Conservation (phyloP, 306 rosid genomes). For the Carpinus fangiana region DNA sequence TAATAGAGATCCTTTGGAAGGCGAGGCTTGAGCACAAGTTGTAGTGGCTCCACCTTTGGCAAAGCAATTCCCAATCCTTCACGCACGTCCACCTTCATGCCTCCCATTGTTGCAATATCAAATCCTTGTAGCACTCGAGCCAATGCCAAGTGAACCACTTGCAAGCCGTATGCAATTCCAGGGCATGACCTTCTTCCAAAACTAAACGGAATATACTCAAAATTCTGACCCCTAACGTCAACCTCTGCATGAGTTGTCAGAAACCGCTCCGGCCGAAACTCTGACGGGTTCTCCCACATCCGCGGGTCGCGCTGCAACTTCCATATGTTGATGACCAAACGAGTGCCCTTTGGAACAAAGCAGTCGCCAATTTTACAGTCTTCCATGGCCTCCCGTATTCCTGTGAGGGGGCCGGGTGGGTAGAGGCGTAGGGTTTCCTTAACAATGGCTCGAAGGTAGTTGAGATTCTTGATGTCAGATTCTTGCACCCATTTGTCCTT, state of each 20-base stretch:
- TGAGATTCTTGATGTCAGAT: constrained; percentile 29
- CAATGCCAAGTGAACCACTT: constrained; percentile 26
- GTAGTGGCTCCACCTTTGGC: constrained; percentile 21
- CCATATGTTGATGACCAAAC: constrained; percentile 35
- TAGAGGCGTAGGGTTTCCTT: constrained; percentile 33
- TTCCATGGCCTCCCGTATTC: constrained; percentile 39
- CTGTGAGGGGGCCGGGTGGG: constrained; percentile 40
- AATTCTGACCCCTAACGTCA: constrained; percentile 5
- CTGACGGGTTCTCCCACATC: neutral
- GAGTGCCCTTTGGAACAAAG: constrained; percentile 33
- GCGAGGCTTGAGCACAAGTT: constrained; percentile 32
- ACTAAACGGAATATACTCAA: constrained; percentile 36
- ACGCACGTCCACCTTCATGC: constrained; percentile 28
- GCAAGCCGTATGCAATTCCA: constrained; percentile 27
- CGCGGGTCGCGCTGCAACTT: constrained; percentile 33
- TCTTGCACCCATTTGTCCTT: constrained; percentile 39
- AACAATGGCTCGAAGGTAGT: constrained; percentile 33
- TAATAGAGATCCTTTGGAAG: constrained; percentile 30
- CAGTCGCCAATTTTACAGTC: constrained; percentile 24
- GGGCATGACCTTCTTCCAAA: constrained; percentile 38
- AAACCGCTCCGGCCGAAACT: constrained; percentile 39
- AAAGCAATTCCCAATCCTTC: constrained; percentile 38
- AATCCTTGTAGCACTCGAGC: constrained; percentile 42
- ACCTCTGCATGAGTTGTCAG: constrained; percentile 10
- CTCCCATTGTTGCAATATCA: constrained; percentile 6